A percentile compares a stretch with the other conserved stretches of the same genome.
Conservation (phyloP, 306 rosid species). For the Crotalaria pallida region DNA sequence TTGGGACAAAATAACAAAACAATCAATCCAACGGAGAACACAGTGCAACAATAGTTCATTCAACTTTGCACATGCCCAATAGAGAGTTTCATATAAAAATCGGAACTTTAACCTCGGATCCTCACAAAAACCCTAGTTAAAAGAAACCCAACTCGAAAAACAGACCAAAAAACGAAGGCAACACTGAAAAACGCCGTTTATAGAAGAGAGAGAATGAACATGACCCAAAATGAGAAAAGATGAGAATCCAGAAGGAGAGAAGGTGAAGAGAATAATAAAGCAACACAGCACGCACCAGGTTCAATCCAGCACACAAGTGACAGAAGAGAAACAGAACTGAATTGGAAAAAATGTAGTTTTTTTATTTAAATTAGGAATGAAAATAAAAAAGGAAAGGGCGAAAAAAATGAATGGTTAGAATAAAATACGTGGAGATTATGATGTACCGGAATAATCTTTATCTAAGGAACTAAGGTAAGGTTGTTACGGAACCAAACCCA, state of each 20-base stretch:
- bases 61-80: conserved; percentile 14
- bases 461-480: conserved; percentile 25
- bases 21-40: conserved; percentile 21
- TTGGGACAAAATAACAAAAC: neutral
- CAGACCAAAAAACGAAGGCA: conserved; percentile 11
- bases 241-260: neutral
- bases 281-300: conserved; percentile 16
- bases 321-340: neutral
- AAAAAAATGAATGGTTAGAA: conserved; percentile 23
- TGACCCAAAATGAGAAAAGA: conserved; percentile 30
- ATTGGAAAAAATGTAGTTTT: neutral
- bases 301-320: conserved; percentile 18
- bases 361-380: neutral
- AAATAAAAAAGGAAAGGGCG: conserved; percentile 10
- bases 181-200: conserved; percentile 19
- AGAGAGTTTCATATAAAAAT: conserved; percentile 14
- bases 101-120: conserved; percentile 33
- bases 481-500: conserved; percentile 50
- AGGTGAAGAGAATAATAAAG: neutral
- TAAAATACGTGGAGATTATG: conserved; percentile 55
- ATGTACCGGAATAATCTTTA: conserved; percentile 12
- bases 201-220: conserved; percentile 13
- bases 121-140: conserved; percentile 34
- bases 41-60: conserved; percentile 5
- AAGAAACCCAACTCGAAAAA: conserved; percentile 13